phyloP scores from a whole-genome alignment of 139 green algal genomes.

The Chlorella sp. region DNA sequence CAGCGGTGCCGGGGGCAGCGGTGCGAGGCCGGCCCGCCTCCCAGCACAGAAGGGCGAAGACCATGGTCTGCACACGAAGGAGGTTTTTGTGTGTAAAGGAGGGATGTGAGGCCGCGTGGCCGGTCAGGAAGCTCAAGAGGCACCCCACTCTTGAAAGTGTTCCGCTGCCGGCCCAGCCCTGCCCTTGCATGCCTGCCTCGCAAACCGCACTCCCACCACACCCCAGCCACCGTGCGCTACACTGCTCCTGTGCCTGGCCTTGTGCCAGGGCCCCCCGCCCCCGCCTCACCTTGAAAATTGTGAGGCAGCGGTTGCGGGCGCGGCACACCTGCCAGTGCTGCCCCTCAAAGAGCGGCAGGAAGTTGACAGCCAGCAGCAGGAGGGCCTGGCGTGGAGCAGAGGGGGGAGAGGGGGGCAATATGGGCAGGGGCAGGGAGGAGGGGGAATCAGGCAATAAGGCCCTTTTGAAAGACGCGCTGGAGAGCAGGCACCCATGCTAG shows the following conservation, averaged over 20 bases:
- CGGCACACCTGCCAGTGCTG: conserved; percentile 16
- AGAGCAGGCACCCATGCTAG: too few species aligned
- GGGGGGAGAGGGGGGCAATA: not conserved
- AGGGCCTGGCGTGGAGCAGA: not conserved
- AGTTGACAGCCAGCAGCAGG: conserved; percentile 15
- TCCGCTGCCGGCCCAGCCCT: too few species aligned
- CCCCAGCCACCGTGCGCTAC: not conserved
- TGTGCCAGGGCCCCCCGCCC: not conserved
- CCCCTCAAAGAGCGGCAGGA: conserved; percentile 6
- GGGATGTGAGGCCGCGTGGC: too few species aligned
- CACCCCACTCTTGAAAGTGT: too few species aligned
- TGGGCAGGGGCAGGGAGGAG: too few species aligned
- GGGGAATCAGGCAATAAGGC: not conserved
- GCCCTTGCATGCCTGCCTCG: too few species aligned
- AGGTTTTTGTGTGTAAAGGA: too few species aligned
- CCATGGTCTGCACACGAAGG: not conserved
- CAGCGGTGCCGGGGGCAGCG: not conserved
- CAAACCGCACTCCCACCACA: too few species aligned
- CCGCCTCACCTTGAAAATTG: conserved; percentile 4
- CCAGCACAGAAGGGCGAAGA: conserved; percentile 6
- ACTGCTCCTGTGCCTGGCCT: not conserved
- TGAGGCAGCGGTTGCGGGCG: not conserved
- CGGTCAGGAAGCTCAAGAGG: too few species aligned
- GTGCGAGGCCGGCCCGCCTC: not conserved
- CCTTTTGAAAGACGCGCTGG: not conserved